Evolutionary conservation across 352 stramenopile genomes (phyloP).

Genomic region (Pythium insidiosum): DNA sequence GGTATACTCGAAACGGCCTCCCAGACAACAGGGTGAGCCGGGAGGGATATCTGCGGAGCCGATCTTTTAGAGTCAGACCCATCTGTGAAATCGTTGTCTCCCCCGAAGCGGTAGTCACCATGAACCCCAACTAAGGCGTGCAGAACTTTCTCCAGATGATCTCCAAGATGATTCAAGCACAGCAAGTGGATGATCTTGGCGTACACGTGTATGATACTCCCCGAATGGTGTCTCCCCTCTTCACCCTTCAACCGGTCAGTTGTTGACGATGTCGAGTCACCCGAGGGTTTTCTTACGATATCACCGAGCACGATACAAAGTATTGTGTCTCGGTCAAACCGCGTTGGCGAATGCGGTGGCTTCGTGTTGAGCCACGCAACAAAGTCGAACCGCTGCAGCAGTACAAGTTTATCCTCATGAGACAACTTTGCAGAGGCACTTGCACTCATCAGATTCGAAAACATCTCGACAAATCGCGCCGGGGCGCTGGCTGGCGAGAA

Average conservation of each 20-base stretch:
- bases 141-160: constrained; percentile 78
- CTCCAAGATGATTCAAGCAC: constrained; percentile 50
- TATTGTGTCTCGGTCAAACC: constrained; percentile 79
- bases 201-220: constrained; percentile 50
- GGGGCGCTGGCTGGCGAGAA: constrained; percentile 71
- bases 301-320: constrained; percentile 73
- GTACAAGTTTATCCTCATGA: constrained; percentile 56
- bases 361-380: constrained; percentile 60
- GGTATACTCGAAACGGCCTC: constrained; percentile 23
- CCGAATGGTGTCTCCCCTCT: neutral
- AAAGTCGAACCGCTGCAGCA: constrained; percentile 77
- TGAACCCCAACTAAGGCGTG: constrained; percentile 74
- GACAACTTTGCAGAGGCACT: constrained; percentile 61
- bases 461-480: constrained; percentile 80
- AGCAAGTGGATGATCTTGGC: constrained; percentile 64
- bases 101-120: constrained; percentile 71
- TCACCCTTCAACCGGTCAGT: neutral
- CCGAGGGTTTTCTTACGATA: constrained; percentile 19
- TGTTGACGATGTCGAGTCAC: neutral
- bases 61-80: no score
- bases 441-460: constrained; percentile 77
- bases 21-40: no score
- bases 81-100: constrained; percentile 14
- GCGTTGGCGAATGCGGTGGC: constrained; percentile 31
- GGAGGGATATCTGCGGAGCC: no score